Evolutionary conservation across 2,329 filamentous ascomycete species (phyloP).

Genomic region (Scortechinia acanthostroma): DNA sequence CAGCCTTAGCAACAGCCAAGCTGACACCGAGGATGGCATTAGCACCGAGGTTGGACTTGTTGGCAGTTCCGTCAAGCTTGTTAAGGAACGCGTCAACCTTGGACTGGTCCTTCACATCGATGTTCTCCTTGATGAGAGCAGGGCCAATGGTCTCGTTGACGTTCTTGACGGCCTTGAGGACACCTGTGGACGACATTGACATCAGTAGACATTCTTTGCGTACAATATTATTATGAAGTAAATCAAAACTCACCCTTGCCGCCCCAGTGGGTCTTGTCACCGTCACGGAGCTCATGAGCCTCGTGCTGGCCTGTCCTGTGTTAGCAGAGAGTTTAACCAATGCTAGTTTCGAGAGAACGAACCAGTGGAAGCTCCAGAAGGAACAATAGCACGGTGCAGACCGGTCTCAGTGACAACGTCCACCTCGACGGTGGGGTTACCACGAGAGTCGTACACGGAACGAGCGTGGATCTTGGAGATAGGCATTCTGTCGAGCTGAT

Average conservation of each 20-base stretch:
- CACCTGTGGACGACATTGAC: conserved; percentile 27
- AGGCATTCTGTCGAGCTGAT: conserved; percentile 59
- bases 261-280: conserved; percentile 78
- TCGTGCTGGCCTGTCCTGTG: conserved; percentile 68
- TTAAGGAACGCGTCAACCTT: conserved; percentile 79
- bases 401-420: conserved; percentile 94
- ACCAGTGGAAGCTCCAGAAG: conserved; percentile 93
- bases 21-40: conserved; percentile 83
- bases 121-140: conserved; percentile 72
- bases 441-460: conserved; percentile 96
- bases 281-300: conserved; percentile 84
- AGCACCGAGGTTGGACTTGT: conserved; percentile 83
- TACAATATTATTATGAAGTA: conserved; percentile 6
- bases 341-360: conserved; percentile 24
- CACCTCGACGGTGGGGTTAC: conserved; percentile 97
- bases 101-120: conserved; percentile 82
- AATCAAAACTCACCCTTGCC: conserved; percentile 65
- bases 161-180: conserved; percentile 77
- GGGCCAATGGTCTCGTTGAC: conserved; percentile 78
- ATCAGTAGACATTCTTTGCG: too few relatives aligned
- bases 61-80: conserved; percentile 74
- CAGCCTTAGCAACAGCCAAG: conserved; percentile 80
- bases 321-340: conserved; percentile 2
- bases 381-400: conserved; percentile 94
- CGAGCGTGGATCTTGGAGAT: conserved; percentile 86